Evolutionary conservation across 2,329 filamentous ascomycete genomes (phyloP).

Genomic region (Periconia digitata): DNA sequence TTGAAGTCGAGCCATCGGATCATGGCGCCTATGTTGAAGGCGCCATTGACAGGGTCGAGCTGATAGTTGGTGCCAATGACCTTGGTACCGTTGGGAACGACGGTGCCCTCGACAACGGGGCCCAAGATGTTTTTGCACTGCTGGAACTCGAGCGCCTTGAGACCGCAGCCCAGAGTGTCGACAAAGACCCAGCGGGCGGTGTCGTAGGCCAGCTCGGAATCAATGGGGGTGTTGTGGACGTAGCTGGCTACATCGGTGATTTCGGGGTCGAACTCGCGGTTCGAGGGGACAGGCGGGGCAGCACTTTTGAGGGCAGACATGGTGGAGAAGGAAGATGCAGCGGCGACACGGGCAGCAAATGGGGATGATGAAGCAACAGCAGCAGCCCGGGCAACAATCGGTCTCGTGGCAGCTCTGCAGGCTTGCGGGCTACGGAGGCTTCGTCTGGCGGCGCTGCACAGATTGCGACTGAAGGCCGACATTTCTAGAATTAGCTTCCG

Average conservation of each 20-base stretch:
- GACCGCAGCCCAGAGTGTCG: constrained; percentile 93
- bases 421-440: constrained; percentile 31
- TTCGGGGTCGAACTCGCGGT: constrained; percentile 77
- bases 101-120: constrained; percentile 84
- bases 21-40: constrained; percentile 99
- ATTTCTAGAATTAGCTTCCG: constrained; percentile 42
- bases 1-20: constrained; percentile 99
- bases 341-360: constrained; percentile 23
- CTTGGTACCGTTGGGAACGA: constrained; percentile 87
- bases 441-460: constrained; percentile 43
- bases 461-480: constrained; percentile 47
- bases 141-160: constrained; percentile 93
- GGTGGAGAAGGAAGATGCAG: constrained; percentile 39
- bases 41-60: constrained; percentile 91
- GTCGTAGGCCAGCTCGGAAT: constrained; percentile 92
- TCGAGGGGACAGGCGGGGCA: constrained; percentile 32
- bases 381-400: constrained; percentile 36
- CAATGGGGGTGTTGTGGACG: constrained; percentile 86
- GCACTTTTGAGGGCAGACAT: constrained; percentile 41
- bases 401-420: constrained; percentile 40
- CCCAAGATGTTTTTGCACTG: constrained; percentile 95
- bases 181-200: constrained; percentile 96
- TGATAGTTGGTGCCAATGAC: constrained; percentile 92
- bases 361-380: constrained; percentile 24
- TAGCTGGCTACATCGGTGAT: constrained; percentile 95